Conservation (phyloP, 2,329 filamentous ascomycete genomes). For the Fusarium chaquense region DNA sequence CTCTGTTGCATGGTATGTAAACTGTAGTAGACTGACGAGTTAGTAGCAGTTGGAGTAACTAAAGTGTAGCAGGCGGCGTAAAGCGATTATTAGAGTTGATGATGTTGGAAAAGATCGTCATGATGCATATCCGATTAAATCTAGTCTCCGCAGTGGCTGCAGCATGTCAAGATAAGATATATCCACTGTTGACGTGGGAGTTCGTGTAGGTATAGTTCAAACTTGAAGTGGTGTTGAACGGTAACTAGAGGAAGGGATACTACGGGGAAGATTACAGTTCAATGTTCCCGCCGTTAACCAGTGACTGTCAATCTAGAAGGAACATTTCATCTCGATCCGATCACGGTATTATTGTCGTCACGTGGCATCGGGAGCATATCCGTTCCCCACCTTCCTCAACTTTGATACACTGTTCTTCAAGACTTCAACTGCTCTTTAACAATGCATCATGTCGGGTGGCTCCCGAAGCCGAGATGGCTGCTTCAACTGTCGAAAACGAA, state of each 20-base stretch:
- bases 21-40: not conserved
- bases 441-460: slow-evolving; percentile 42
- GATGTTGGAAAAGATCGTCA: slow-evolving; percentile 7
- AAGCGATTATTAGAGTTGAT: not conserved
- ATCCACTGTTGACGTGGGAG: too few species aligned
- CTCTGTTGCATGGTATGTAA: not conserved
- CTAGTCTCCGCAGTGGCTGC: slow-evolving; percentile 25
- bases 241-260: not conserved
- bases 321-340: not conserved
- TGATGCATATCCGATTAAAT: slow-evolving; percentile 18
- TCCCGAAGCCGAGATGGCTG: slow-evolving; percentile 50
- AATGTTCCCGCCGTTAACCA: not conserved
- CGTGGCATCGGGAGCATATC: slow-evolving; percentile 20
- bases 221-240: not conserved
- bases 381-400: slow-evolving; percentile 12
- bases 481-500: slow-evolving; percentile 63
- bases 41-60: not conserved
- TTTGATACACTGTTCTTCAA: not conserved
- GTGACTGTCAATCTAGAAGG: not conserved
- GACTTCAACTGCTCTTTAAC: not conserved
- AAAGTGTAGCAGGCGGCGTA: not conserved
- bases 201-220: not conserved
- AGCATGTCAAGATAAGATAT: not conserved
- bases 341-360: slow-evolving; percentile 8
- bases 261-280: not conserved